phyloP scores from a whole-genome alignment of 2,329 filamentous ascomycete species.

The Fusarium piperis region DNA sequence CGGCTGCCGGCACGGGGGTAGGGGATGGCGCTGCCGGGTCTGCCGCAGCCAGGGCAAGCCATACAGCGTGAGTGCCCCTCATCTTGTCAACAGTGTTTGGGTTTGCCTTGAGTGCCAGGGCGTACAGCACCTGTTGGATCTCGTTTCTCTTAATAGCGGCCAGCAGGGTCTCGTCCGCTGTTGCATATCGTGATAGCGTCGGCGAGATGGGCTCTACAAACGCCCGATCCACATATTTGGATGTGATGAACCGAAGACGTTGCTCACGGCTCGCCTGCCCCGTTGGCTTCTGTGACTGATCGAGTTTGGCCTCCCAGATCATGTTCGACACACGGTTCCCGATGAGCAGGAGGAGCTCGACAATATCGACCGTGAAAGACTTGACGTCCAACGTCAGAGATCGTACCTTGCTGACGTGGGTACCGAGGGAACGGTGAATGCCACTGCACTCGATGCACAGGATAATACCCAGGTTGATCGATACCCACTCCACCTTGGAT shows the following conservation, averaged over 20 bases:
- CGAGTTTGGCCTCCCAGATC: slow-evolving; percentile 91
- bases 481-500: slow-evolving; percentile 97
- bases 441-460: slow-evolving; percentile 98
- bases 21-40: slow-evolving; percentile 83
- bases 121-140: slow-evolving; percentile 91
- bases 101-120: slow-evolving; percentile 84
- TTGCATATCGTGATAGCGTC: slow-evolving; percentile 78
- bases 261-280: slow-evolving; percentile 87
- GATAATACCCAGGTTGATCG: slow-evolving; percentile 95
- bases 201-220: slow-evolving; percentile 83
- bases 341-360: slow-evolving; percentile 89
- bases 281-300: slow-evolving; percentile 76
- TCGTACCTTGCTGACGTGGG: slow-evolving; percentile 96
- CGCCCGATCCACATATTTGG: slow-evolving; percentile 88
- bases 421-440: slow-evolving; percentile 94
- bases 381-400: slow-evolving; percentile 95
- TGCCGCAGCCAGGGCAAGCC: slow-evolving; percentile 89
- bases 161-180: slow-evolving; percentile 86
- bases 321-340: slow-evolving; percentile 96
- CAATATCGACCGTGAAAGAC: slow-evolving; percentile 96
- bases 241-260: slow-evolving; percentile 91
- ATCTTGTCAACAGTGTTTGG: slow-evolving; percentile 89
- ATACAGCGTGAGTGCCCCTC: slow-evolving; percentile 87
- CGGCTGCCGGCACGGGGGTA: slow-evolving; percentile 53
- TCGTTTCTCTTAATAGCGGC: slow-evolving; percentile 97